Evolutionary conservation across 192 early-diverging fungal genomes (phyloP).

Genomic region (Fimicolochytrium jonesii): DNA sequence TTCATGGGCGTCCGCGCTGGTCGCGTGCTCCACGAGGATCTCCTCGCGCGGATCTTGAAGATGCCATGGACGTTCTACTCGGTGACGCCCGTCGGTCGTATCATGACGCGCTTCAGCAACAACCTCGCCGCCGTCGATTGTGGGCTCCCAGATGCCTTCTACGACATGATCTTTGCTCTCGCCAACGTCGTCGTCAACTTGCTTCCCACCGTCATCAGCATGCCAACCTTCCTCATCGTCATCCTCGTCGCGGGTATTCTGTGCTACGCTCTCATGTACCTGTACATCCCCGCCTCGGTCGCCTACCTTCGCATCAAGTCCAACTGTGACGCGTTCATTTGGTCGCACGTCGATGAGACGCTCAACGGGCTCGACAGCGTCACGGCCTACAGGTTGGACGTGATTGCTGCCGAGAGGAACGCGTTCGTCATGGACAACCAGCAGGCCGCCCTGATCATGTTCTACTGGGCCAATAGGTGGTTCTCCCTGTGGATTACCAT

Average conservation of each 20-base stretch:
- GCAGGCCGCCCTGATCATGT: constrained; percentile 10
- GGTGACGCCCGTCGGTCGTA: constrained; percentile 76
- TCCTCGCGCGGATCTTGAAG: background rate
- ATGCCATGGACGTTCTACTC: constrained; percentile 81
- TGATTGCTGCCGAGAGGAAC: background rate
- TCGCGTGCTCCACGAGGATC: background rate
- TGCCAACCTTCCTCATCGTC: constrained; percentile 36
- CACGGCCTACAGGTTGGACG: background rate
- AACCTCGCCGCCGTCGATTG: background rate
- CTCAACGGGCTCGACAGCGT: constrained; percentile 11
- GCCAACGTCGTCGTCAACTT: constrained; percentile 19
- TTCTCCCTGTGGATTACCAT: constrained; percentile 15
- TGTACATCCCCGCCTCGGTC: constrained; percentile 71
- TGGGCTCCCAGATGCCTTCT: background rate
- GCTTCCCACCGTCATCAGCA: constrained; percentile 27
- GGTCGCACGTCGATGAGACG: constrained; percentile 17
- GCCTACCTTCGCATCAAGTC: constrained; percentile 82
- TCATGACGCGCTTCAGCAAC: constrained; percentile 37
- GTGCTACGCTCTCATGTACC: constrained; percentile 61
- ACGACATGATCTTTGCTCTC: constrained; percentile 14
- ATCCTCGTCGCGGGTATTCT: constrained; percentile 60
- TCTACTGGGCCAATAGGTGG: constrained; percentile 19
- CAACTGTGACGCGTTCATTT: constrained; percentile 59
- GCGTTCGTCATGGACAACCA: constrained; percentile 4
- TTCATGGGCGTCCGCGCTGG: constrained; percentile 26